phyloP scores from a whole-genome alignment of 202 grass and related monocot genomes.

The Cymbopogon flexuosus region DNA sequence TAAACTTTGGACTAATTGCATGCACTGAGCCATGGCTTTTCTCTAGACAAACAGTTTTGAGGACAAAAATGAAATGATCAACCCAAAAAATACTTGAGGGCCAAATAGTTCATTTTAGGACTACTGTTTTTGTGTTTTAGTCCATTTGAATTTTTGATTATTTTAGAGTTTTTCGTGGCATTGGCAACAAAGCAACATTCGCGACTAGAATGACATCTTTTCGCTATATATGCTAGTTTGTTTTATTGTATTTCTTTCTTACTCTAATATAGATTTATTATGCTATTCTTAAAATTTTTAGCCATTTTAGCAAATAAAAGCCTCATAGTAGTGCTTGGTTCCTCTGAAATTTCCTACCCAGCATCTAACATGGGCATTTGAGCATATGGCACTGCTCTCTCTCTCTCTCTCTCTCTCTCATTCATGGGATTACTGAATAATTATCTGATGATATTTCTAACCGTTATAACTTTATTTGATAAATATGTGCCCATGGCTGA shows the following conservation, averaged over 20 bases:
- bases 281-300: background rate
- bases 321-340: background rate
- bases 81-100: background rate
- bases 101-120: background rate
- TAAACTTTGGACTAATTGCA: background rate
- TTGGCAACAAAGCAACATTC: background rate
- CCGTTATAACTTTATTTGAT: slow-evolving; percentile 6
- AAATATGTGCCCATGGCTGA: slow-evolving; percentile 8
- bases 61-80: background rate
- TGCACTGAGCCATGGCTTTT: background rate
- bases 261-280: slow-evolving; percentile 2
- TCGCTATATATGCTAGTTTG: background rate
- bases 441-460: background rate
- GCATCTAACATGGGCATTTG: background rate
- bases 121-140: background rate
- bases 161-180: background rate
- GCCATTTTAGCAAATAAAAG: background rate
- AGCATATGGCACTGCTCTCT: background rate
- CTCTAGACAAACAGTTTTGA: background rate
- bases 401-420: background rate
- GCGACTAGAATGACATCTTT: background rate
- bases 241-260: background rate
- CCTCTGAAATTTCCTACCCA: background rate
- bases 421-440: background rate
- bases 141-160: background rate